Conservation (phyloP, 2,329 filamentous ascomycete genomes). For the Monilinia laxa region DNA sequence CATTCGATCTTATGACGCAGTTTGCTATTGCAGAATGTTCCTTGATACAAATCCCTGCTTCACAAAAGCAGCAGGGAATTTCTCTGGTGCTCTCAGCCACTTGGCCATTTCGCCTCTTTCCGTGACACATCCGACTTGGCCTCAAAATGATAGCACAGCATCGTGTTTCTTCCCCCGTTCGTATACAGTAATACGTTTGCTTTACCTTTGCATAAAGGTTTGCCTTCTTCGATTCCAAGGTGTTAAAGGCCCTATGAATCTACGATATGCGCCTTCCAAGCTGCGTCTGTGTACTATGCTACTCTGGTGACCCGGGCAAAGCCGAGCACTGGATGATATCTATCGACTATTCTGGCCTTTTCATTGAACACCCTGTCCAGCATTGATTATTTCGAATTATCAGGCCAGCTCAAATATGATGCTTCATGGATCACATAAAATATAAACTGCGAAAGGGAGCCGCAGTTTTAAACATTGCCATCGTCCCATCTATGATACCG, state of each 20-base stretch:
- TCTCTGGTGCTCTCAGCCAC: slow-evolving; percentile 3
- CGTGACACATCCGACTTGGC: slow-evolving; percentile 16
- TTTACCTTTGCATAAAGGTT: background rate
- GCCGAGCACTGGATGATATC: background rate
- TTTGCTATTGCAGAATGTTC: background rate
- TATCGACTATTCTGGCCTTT: background rate
- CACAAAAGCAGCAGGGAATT: background rate
- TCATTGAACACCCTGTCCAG: background rate
- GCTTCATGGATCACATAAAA: background rate
- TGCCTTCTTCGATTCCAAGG: background rate
- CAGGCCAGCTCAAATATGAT: background rate
- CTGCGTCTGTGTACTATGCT: background rate
- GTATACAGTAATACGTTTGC: background rate
- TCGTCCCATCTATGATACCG: too few species aligned
- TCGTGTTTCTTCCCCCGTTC: background rate
- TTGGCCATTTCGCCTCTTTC: background rate
- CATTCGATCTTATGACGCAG: background rate
- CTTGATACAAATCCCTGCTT: background rate
- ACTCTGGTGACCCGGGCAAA: background rate
- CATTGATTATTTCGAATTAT: background rate
- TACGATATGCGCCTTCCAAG: background rate
- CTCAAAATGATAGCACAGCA: background rate
- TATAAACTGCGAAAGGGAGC: background rate
- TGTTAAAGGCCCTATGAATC: background rate
- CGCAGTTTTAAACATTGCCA: background rate